Conservation (phyloP, 2,329 filamentous ascomycete genomes). For the Beauveria asiatica region DNA sequence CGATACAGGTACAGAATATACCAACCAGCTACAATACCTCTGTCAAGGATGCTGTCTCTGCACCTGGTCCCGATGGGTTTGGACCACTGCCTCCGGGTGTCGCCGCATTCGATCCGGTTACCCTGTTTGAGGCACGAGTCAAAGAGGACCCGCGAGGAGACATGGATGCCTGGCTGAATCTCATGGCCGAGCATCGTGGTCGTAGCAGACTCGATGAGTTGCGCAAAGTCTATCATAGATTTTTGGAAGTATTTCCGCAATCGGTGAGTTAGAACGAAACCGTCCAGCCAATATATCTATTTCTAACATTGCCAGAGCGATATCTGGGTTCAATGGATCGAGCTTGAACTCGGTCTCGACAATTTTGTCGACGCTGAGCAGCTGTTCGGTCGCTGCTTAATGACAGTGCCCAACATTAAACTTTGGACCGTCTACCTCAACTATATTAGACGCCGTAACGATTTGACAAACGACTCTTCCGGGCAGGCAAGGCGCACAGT, state of each 20-base stretch:
- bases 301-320: slow-evolving; percentile 61
- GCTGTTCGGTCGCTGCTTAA: slow-evolving; percentile 73
- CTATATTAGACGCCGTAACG: slow-evolving; percentile 87
- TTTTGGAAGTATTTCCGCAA: slow-evolving; percentile 80
- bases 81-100: slow-evolving; percentile 28
- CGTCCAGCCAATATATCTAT: slow-evolving; percentile 2
- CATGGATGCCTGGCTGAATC: slow-evolving; percentile 78
- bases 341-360: slow-evolving; percentile 82
- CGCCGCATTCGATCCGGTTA: slow-evolving; percentile 56
- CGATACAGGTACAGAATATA: neutral
- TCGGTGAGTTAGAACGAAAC: slow-evolving; percentile 56
- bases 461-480: slow-evolving; percentile 66
- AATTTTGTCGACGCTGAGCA: slow-evolving; percentile 73
- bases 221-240: slow-evolving; percentile 73
- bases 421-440: slow-evolving; percentile 93
- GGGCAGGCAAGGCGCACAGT: slow-evolving; percentile 73
- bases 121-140: slow-evolving; percentile 81
- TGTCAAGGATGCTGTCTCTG: neutral
- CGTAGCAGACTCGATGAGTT: slow-evolving; percentile 77
- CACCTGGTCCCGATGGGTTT: slow-evolving; percentile 18
- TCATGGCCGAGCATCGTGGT: slow-evolving; percentile 77
- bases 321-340: slow-evolving; percentile 80
- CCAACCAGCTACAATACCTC: slow-evolving; percentile 11
- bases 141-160: slow-evolving; percentile 89
- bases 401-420: slow-evolving; percentile 71